Evolutionary conservation across 768 basidiomycete genomes (phyloP).

Genomic region (Coprinellus micaceus): DNA sequence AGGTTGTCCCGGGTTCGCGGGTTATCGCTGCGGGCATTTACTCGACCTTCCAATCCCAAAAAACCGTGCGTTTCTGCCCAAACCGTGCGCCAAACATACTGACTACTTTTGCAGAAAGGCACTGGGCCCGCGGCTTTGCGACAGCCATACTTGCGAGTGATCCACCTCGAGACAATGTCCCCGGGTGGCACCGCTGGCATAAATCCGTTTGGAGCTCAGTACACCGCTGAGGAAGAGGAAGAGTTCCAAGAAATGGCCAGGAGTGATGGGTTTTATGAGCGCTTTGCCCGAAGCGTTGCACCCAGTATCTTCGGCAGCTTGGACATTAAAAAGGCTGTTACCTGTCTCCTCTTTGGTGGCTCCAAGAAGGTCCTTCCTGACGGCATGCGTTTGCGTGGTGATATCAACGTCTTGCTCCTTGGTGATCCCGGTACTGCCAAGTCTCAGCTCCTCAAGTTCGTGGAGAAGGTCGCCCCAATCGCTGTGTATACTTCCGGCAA

Average conservation of each 20-base stretch:
- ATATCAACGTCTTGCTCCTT: slow-evolving; percentile 94
- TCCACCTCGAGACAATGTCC: slow-evolving; percentile 88
- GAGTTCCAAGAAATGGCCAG: slow-evolving; percentile 91
- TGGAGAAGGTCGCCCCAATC: slow-evolving; percentile 98
- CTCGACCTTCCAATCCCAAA: slow-evolving; percentile 89
- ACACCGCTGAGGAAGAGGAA: slow-evolving; percentile 95
- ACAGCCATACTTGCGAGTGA: slow-evolving; percentile 89
- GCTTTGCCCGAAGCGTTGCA: slow-evolving; percentile 89
- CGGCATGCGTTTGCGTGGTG: slow-evolving; percentile 93
- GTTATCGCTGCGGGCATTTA: slow-evolving; percentile 95
- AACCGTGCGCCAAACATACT: background rate
- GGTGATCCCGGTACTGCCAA: slow-evolving; percentile 99
- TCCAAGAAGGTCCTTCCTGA: slow-evolving; percentile 97
- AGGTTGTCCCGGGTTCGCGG: slow-evolving; percentile 93
- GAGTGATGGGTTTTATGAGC: slow-evolving; percentile 86
- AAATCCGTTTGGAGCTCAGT: slow-evolving; percentile 85
- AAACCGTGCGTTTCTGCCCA: slow-evolving; percentile 53
- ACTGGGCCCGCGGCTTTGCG: slow-evolving; percentile 81
- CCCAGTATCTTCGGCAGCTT: slow-evolving; percentile 96
- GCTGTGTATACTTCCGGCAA: slow-evolving; percentile 99
- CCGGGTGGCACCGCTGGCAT: slow-evolving; percentile 67
- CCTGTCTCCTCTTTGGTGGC: slow-evolving; percentile 94
- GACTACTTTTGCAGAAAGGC: slow-evolving; percentile 56
- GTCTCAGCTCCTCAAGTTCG: slow-evolving; percentile 96
- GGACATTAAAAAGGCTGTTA: slow-evolving; percentile 99